Conservation (phyloP, 108 stramenopile species). For the Mayamaea pseudoterrestris region DNA sequence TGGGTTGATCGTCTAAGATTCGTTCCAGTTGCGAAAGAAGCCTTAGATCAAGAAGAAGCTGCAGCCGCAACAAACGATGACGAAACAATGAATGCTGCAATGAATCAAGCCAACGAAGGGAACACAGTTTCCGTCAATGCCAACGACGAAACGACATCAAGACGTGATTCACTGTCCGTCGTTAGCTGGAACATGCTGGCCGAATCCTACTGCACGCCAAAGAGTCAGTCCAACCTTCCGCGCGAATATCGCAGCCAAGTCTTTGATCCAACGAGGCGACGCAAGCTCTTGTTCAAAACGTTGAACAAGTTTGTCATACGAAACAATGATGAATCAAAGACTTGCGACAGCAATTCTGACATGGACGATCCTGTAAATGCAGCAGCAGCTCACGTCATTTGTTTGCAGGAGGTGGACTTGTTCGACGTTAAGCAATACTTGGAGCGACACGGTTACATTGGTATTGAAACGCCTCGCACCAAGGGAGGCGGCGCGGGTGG, state of each 20-base stretch:
- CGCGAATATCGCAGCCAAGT: slow-evolving; percentile 31
- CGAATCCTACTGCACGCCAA: slow-evolving; percentile 48
- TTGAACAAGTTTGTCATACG: neutral
- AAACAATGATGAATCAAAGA: neutral
- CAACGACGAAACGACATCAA: neutral
- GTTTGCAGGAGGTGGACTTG: slow-evolving; percentile 71
- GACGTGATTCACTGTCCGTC: neutral
- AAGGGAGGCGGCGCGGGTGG: slow-evolving; percentile 24
- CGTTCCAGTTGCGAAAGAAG: neutral
- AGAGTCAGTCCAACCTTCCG: slow-evolving; percentile 58
- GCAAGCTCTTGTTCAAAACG: neutral
- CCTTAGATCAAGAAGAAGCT: neutral
- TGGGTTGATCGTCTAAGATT: slow-evolving; percentile 6
- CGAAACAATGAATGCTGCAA: no score
- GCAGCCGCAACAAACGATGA: no score
- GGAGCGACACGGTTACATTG: slow-evolving; percentile 30
- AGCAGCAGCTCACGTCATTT: slow-evolving; percentile 34
- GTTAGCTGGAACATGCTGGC: slow-evolving; percentile 62
- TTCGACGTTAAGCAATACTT: slow-evolving; percentile 12
- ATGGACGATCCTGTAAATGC: neutral
- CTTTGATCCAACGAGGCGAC: slow-evolving; percentile 33
- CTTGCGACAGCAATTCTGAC: neutral
- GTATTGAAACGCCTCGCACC: slow-evolving; percentile 29
- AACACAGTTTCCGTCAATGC: neutral
- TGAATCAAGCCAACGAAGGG: neutral